Percentiles rank a stretch among this genome's conserved stretches.
Evolutionary conservation across 441 rosid genomes (phyloP).

Genomic region (Adansonia grandidieri): DNA sequence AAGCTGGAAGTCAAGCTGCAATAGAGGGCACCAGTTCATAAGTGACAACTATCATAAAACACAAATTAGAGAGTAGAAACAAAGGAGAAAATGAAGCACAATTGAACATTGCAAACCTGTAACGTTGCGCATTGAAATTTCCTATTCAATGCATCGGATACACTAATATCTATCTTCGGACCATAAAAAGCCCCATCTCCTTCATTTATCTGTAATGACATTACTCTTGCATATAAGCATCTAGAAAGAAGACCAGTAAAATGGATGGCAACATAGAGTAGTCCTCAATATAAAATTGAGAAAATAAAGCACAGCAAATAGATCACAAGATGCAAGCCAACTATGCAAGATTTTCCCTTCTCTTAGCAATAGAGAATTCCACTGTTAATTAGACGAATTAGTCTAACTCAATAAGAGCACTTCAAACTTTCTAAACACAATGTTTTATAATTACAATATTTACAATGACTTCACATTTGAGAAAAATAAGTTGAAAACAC

Average conservation of each 20-base stretch:
- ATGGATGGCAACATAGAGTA: background rate
- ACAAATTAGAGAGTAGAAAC: slow-evolving; percentile 1
- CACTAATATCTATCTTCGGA: slow-evolving; percentile 96
- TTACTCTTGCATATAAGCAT: slow-evolving; percentile 23
- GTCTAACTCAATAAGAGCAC: background rate
- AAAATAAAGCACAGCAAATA: slow-evolving; percentile 20
- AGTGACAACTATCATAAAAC: slow-evolving; percentile 23
- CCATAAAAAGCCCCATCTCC: slow-evolving; percentile 99
- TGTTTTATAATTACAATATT: background rate
- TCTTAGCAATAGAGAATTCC: background rate
- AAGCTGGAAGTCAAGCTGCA: slow-evolving; percentile 97
- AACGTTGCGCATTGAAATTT: slow-evolving; percentile 90
- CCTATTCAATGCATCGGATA: slow-evolving; percentile 90
- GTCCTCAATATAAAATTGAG: background rate
- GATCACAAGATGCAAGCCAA: background rate
- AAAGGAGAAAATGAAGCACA: slow-evolving; percentile 13
- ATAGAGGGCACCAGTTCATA: slow-evolving; percentile 29
- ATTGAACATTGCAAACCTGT: background rate
- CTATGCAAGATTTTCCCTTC: background rate
- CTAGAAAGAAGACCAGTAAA: slow-evolving; percentile 11
- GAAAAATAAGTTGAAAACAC: background rate
- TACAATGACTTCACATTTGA: background rate
- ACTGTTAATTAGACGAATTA: background rate
- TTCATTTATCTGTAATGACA: slow-evolving; percentile 66
- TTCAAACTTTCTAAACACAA: background rate